A percentile compares a stretch with the other conserved stretches of the same genome.
phyloP scores from a whole-genome alignment of 495 filamentous ascomycete genomes.

The Penicillium simplicissimum region DNA sequence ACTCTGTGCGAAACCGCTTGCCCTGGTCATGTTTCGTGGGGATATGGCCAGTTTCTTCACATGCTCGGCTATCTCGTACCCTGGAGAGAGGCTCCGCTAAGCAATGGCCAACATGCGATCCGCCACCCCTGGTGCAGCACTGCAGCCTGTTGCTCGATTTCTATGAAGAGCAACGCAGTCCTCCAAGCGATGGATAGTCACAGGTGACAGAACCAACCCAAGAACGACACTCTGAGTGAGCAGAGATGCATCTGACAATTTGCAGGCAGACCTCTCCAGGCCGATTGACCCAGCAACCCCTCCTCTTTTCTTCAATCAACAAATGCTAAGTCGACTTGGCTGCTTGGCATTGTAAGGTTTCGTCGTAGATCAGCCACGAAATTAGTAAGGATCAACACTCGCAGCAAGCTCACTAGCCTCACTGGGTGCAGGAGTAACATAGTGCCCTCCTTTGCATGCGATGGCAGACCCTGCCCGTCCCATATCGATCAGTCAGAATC shows the following conservation, averaged over 20 bases:
- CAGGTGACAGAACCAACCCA: background rate
- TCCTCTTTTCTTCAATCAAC: slow-evolving; percentile 3
- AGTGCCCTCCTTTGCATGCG: slow-evolving; percentile 13
- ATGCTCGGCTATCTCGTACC: slow-evolving; percentile 29
- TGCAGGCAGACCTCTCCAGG: background rate
- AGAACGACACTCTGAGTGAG: background rate
- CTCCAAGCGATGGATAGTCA: background rate
- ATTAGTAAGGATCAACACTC: slow-evolving; percentile 17
- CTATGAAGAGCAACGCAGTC: slow-evolving; percentile 1
- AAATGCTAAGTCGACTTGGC: slow-evolving; percentile 18
- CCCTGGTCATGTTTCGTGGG: background rate
- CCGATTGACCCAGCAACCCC: slow-evolving; percentile 12
- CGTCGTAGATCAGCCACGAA: slow-evolving; percentile 19
- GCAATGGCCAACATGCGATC: slow-evolving; percentile 20
- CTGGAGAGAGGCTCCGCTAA: slow-evolving; percentile 23
- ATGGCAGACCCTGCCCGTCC: slow-evolving; percentile 1
- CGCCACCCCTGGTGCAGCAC: slow-evolving; percentile 5
- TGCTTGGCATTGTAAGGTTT: slow-evolving; percentile 26
- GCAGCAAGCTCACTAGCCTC: slow-evolving; percentile 2
- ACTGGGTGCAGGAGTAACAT: slow-evolving; percentile 1
- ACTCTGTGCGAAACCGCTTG: background rate
- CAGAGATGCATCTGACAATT: background rate
- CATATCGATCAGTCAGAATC: background rate
- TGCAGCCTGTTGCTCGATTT: too few species aligned
- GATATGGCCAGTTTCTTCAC: slow-evolving; percentile 23